Evolutionary conservation across 345 rosid species (phyloP), one percentile per base, ranked within the genome.

Genomic region (Camelina laxa): DNA sequence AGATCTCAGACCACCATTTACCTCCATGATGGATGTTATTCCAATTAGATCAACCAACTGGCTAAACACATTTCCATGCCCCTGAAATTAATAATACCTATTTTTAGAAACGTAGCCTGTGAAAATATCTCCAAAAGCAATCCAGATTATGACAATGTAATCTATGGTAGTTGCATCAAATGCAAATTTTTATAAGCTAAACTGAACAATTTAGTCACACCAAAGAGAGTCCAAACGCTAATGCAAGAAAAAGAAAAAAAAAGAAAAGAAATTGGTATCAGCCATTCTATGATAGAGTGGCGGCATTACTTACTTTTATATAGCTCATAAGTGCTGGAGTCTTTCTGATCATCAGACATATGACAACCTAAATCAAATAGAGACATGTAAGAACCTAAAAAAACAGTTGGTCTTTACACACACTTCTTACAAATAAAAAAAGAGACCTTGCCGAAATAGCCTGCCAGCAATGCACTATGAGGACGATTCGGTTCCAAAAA

Each of bases 11-110:
- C 22, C 33, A 59, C 73, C 67, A 85, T 69, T 76, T 76, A 89
- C 97, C 98, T 93, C 98, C 96, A 90, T 88, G 45, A 93, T 81
- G 59, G 98, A 93, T 17, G 98, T 93, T 69, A 87, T 90, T 68
- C 98, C 97, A 83, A 93, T 87, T 36, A 93, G 84, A 77, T 90
- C 98, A 53, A 93, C 93, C 60, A 93, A 70, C 44, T 73, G 89
- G 70, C 75, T 69, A 51, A 93, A 72, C 65, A 93, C 86, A 69
- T 83, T 87, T 71, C 73, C 90, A 82, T 84, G 97, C 73, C 78
- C 88, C 98, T 93, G 90, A 57, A 83, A 67, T 70, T 24, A 69
- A 74, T 27, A 70, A 70, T 38, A 70, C 12, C 47, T 20, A 41
- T 1, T 17, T 36, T 70, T n/a, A 70, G 45, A 54, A 56, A 63